Base-by-base conservation (phyloP, 129 eudicot genomes). In the Arctium minus region DNA sequence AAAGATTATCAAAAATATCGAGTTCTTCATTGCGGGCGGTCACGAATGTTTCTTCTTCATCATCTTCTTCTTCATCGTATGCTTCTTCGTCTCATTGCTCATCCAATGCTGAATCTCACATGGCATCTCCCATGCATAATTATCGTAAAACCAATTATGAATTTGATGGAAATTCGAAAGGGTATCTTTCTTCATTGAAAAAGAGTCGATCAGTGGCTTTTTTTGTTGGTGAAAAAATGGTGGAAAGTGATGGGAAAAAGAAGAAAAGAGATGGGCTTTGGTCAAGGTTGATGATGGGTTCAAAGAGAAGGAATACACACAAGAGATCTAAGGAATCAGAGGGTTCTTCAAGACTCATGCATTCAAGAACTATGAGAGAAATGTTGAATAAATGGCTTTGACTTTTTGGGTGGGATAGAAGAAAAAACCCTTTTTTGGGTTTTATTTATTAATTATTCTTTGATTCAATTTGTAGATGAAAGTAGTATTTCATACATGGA, bases 161-260 rank as follows among this genome's bases (percentile, higher is more conserved):
- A 56, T 76, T 80, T 32, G 83, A 85, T 36, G 74, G 39, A 27
- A 15, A 15, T 53, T 53, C 65, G 31, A 87, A 87, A 75, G 83
- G 88, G 67, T 80, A 81, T 65, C 39, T 83, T 72, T 83, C 79
- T 44, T 86, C 78, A 5, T 53, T 86, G 84, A 85, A 76, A 67
- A 92, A 92, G 88, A 92, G 94, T 73, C 85, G 89, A 60, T 92
- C 94, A 38, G 74, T 88, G 89, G 91, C 87, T 22, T 22, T 22
- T 38, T 64, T 65, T 80, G 72, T 83, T 81, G 30, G 75, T 27
- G 88, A 79, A 72, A 81, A 72, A 22, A 37, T 39, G 40, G 65
- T 50, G 62, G 67, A 89, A 42, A 76, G 33, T 68, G 74, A 80
- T 75, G 74, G 42, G 85, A 82, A 78, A 12, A 76, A 76, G 75